Base-by-base conservation (phyloP, 2,329 filamentous ascomycete species). In the Penicillium paneum region DNA sequence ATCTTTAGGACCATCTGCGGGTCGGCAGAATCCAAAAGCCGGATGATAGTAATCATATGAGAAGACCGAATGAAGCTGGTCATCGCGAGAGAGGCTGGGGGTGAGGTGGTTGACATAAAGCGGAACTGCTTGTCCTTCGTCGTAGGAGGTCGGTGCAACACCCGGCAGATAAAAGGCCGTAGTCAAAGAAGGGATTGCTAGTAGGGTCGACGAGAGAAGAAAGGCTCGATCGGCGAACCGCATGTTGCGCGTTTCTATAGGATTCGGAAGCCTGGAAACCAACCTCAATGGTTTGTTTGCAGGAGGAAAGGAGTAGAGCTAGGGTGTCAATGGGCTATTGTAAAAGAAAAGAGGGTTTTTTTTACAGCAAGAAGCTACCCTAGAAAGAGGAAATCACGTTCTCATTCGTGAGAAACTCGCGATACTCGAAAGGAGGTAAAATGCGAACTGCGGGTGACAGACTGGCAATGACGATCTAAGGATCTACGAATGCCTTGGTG, bases 41-140 rank as follows among this genome's bases (percentile, higher is more conserved):
- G 86, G 83, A 66, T 94, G 86, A 72, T 99, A 99, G 79, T 99
- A 97, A 76, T 97, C 93, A 80, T 90, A 99, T 5, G 93, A 90
- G 67, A 97, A 87, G 51, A 96, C 88, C n/a, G 92, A 95, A 71
- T 91, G 90, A 38, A 97, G 81, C 64, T 91, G 87, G 26, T 88
- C 83, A 74, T 96, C 91, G 56, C 84, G 81, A 39, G 89, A 88
- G 42, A 91, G 86, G 42, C 92, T 85, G 4, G 94, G 93, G 39
- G 90, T 94, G 66, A 99, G 87, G 70, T 87, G 87, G 78, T 99
- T 99, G 73, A 99, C 94, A 68, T 90, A 87, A 45, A 99, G 83
- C 24, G 92, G 90, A 24, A 99, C 94, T 26, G 78, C 78, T 65
- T 94, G 89, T 69, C 86, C 89, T 49, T 79, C 77, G 67, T 89